phyloP scores from a whole-genome alignment of 257 asterid genomes.

The Scutellaria minor region DNA sequence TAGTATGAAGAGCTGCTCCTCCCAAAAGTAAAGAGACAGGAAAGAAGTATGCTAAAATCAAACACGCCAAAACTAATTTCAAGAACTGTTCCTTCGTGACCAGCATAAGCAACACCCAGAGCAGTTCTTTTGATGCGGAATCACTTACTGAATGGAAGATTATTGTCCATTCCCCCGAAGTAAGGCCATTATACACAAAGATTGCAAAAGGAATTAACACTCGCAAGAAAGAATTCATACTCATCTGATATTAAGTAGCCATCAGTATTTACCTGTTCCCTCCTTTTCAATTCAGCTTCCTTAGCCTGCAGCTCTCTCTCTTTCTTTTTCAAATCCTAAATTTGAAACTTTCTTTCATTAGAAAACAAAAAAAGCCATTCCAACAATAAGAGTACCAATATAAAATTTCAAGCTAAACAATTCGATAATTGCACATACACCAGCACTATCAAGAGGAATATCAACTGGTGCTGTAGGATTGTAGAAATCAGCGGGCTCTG shows the following conservation, averaged over 20 bases:
- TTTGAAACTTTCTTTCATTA: conserved; percentile 30
- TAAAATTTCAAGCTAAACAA: conserved; percentile 19
- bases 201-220: not conserved
- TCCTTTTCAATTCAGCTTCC: conserved; percentile 84
- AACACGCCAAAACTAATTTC: conserved; percentile 9
- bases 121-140: conserved; percentile 12
- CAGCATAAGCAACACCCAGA: conserved; percentile 6
- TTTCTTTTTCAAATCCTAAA: conserved; percentile 86
- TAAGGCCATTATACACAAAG: not conserved
- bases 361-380: conserved; percentile 23
- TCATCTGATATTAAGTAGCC: conserved; percentile 18
- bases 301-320: conserved; percentile 89
- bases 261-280: conserved; percentile 75
- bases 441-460: conserved; percentile 80
- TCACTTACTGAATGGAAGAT: not conserved
- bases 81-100: not conserved
- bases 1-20: conserved; percentile 9
- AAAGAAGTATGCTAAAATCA: conserved; percentile 2
- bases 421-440: conserved; percentile 51
- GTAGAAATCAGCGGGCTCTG: conserved; percentile 94
- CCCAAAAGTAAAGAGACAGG: not conserved
- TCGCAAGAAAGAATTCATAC: conserved; percentile 2
- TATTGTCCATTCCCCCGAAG: not conserved
- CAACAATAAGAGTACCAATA: conserved; percentile 22
- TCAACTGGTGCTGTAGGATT: conserved; percentile 81